phyloP scores from a whole-genome alignment of 306 rosid genomes.

The Elaeagnus macrophylla region DNA sequence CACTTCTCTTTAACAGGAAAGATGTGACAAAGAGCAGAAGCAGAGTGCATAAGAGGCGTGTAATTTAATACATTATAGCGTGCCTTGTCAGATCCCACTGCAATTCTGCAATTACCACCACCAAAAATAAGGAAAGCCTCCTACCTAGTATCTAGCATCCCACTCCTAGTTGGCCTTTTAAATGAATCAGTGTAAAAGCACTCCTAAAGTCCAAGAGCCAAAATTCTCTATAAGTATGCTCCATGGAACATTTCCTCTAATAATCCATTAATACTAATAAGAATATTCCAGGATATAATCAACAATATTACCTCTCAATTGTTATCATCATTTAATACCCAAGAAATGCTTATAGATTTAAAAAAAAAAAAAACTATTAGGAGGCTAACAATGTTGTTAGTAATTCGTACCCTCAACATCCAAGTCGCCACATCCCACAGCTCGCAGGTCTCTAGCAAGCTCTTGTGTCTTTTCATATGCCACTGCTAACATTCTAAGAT shows the following conservation, averaged over 20 bases:
- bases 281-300: neutral
- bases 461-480: conserved; percentile 95
- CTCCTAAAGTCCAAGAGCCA: neutral
- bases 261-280: neutral
- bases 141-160: too few species aligned
- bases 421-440: conserved; percentile 97
- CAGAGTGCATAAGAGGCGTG: neutral
- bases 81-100: conserved; percentile 1
- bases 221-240: neutral
- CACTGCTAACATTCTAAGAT: conserved; percentile 97
- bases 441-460: conserved; percentile 81
- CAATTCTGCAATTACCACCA: neutral
- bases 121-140: too few species aligned
- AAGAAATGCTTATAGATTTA: neutral
- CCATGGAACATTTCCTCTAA: neutral
- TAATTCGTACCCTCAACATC: conserved; percentile 80
- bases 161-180: too few species aligned
- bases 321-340: neutral
- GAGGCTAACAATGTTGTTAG: neutral
- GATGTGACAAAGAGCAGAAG: neutral
- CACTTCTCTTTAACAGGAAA: neutral
- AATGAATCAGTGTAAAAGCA: too few species aligned
- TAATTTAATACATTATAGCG: neutral
- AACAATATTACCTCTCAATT: neutral
- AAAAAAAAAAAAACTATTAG: neutral